Conservation (phyloP, 2,329 filamentous ascomycete species). For the Neonectria sp. region DNA sequence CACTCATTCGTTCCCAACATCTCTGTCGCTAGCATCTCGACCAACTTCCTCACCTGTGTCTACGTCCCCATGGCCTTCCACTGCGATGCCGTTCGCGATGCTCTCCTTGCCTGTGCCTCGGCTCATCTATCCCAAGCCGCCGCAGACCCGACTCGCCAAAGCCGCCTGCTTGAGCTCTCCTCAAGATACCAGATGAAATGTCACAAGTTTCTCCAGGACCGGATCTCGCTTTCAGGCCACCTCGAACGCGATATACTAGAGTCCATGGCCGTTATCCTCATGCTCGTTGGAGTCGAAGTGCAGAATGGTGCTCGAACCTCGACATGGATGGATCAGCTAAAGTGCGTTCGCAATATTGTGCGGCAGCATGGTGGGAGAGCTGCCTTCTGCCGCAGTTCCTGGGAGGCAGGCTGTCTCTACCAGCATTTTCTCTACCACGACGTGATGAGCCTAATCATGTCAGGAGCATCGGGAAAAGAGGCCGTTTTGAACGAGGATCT, state of each 20-base stretch:
- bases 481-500: neutral
- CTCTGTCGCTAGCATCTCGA: conserved; percentile 1
- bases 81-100: conserved; percentile 13
- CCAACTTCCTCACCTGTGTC: conserved; percentile 16
- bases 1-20: conserved; percentile 16
- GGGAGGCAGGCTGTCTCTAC: conserved; percentile 18
- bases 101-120: conserved; percentile 19
- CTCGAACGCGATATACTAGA: neutral
- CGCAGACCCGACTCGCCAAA: neutral
- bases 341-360: conserved; percentile 18
- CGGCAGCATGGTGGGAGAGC: conserved; percentile 1
- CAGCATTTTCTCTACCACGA: conserved; percentile 23
- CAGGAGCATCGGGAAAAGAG: neutral
- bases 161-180: neutral
- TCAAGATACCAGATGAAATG: conserved; percentile 8
- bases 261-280: conserved; percentile 15
- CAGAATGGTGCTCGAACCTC: conserved; percentile 14
- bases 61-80: conserved; percentile 30
- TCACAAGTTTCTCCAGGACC: conserved; percentile 1
- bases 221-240: neutral
- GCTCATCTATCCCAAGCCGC: conserved; percentile 19
- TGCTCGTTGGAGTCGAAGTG: conserved; percentile 24
- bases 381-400: conserved; percentile 10
- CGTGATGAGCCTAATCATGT: conserved; percentile 27
- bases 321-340: conserved; percentile 22